Conservation (phyloP, 495 filamentous ascomycete genomes). For the Neurospora africana region DNA sequence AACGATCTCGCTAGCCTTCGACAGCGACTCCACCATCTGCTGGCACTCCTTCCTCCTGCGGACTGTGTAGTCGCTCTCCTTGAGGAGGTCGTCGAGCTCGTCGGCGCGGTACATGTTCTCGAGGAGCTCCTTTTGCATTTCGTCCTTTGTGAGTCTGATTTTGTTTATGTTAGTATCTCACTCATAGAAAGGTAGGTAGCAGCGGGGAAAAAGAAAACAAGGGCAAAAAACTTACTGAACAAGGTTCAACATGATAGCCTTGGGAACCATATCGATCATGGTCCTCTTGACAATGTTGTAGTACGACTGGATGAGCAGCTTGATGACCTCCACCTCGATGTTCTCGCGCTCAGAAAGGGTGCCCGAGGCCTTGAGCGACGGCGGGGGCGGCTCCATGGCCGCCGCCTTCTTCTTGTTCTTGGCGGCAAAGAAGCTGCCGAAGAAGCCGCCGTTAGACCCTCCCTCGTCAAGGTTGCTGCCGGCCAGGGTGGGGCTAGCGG, state of each 20-base stretch:
- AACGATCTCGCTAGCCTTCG: constrained; percentile 89
- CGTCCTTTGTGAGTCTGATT: constrained; percentile 80
- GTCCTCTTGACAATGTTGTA: constrained; percentile 96
- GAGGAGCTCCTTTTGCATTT: constrained; percentile 97
- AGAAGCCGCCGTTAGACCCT: constrained; percentile 63
- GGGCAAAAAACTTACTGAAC: constrained; percentile 58
- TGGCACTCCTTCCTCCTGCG: constrained; percentile 95
- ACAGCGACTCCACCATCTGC: constrained; percentile 93
- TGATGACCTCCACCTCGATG: constrained; percentile 96
- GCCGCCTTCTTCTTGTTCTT: constrained; percentile 99
- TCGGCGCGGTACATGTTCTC: constrained; percentile 91
- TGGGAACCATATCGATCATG: constrained; percentile 99
- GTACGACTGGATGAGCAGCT: constrained; percentile 92
- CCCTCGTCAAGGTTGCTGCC: constrained; percentile 40
- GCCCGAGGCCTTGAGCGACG: constrained; percentile 86
- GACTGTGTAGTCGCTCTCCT: constrained; percentile 95
- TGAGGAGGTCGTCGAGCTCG: constrained; percentile 87
- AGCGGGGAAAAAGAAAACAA: background rate
- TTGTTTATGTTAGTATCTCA: background rate
- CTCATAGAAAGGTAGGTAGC: background rate
- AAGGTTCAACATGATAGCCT: constrained; percentile 96
- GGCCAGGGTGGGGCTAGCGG: constrained; percentile 53
- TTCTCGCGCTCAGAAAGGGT: constrained; percentile 83
- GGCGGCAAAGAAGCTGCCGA: constrained; percentile 91
- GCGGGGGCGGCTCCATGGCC: constrained; percentile 91